Evolutionary conservation across 805 yeast species (phyloP).

Genomic region (Candida ovalis): DNA sequence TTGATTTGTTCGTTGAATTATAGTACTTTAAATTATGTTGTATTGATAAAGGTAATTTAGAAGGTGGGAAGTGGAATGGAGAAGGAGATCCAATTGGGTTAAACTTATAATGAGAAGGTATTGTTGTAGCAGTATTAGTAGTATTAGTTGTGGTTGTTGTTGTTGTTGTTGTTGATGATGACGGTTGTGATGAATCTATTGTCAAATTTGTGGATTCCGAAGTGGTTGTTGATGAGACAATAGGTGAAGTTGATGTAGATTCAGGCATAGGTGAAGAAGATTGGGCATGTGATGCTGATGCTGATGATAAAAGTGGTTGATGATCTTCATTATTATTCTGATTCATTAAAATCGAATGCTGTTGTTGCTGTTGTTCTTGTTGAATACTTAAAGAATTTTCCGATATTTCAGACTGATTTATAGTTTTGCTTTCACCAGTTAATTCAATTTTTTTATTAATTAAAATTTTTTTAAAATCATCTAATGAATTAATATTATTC

Average conservation of each 20-base stretch:
- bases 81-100: conserved; percentile 15
- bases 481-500: conserved; percentile 28
- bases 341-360: no score
- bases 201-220: no score
- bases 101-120: conserved; percentile 17
- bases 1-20: not conserved
- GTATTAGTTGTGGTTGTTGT: not conserved
- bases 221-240: not conserved
- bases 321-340: no score
- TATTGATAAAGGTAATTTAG: conserved; percentile 19
- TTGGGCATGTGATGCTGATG: not conserved
- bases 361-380: no score
- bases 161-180: not conserved
- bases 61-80: conserved; percentile 28
- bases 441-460: conserved; percentile 28
- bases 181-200: not conserved
- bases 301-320: not conserved
- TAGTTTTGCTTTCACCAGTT: conserved; percentile 12
- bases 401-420: no score
- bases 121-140: not conserved
- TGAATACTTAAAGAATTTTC: no score
- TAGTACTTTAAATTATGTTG: conserved; percentile 12
- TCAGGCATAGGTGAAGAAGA: not conserved
- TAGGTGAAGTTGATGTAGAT: not conserved
- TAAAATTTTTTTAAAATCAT: conserved; percentile 36